Percentiles rank a stretch among this genome's conserved stretches.
These are phyloP conservation scores for Blastobotrys arbuscula DNA, from an alignment of 1,139 yeast genomes.

Conservation along the genomic window DNA sequence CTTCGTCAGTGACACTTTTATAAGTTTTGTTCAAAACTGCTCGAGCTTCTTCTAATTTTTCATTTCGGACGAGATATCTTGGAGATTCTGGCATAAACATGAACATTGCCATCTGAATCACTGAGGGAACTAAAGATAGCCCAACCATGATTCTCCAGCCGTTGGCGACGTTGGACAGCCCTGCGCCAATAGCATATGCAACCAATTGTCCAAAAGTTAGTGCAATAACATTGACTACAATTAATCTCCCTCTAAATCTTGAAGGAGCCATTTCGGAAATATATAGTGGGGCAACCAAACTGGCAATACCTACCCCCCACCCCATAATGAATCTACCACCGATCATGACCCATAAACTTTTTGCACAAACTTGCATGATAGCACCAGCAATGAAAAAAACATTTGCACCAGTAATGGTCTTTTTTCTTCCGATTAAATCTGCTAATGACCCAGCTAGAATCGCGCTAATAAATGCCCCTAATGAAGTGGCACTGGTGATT, in stretches of 20 bases:
- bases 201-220: conserved; percentile 89
- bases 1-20: conserved; percentile 26
- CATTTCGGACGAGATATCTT: conserved; percentile 72
- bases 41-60: conserved; percentile 59
- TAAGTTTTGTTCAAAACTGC: conserved; percentile 51
- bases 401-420: conserved; percentile 74
- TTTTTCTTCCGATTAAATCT: conserved; percentile 75
- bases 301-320: conserved; percentile 91
- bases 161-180: conserved; percentile 60
- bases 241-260: conserved; percentile 72
- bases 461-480: conserved; percentile 84
- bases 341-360: conserved; percentile 84
- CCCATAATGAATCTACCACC: conserved; percentile 89
- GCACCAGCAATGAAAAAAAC: conserved; percentile 78
- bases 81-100: conserved; percentile 94
- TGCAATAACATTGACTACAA: conserved; percentile 56
- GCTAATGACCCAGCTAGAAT: conserved; percentile 73
- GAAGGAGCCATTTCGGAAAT: conserved; percentile 91
- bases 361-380: conserved; percentile 71
- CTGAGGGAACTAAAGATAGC: conserved; percentile 81
- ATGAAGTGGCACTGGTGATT: conserved; percentile 91
- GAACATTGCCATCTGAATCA: conserved; percentile 67
- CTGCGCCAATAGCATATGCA: conserved; percentile 93
- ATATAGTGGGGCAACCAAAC: conserved; percentile 84
- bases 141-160: conserved; percentile 97